These are phyloP conservation scores for Digitaria exilis DNA, from an alignment of 202 grass and related monocot genomes.

Conservation along the genomic window DNA sequence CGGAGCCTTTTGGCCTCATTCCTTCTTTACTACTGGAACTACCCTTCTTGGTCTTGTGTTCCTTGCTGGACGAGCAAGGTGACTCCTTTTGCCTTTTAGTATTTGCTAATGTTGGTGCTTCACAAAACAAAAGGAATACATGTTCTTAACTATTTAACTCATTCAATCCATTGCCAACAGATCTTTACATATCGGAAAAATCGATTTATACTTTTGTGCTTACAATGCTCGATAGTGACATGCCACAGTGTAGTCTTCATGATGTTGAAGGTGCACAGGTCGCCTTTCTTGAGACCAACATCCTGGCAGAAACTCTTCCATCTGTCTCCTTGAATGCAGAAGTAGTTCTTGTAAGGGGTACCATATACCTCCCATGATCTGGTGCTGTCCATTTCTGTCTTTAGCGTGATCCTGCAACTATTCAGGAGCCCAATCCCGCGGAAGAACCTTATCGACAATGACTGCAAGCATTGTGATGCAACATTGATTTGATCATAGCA, in stretches of 20 bases:
- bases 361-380: slow-evolving; percentile 42
- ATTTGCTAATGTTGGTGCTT: background rate
- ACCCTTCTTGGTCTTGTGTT: background rate
- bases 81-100: background rate
- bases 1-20: background rate
- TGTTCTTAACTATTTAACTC: background rate
- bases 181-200: background rate
- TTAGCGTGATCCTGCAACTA: slow-evolving; percentile 16
- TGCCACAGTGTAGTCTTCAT: background rate
- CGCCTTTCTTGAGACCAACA: slow-evolving; percentile 40
- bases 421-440: background rate
- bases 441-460: background rate
- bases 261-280: slow-evolving; percentile 52
- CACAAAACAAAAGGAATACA: background rate
- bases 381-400: background rate
- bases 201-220: background rate
- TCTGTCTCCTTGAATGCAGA: background rate
- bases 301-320: slow-evolving; percentile 46
- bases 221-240: background rate
- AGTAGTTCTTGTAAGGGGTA: no score
- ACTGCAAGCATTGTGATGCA: slow-evolving; percentile 10
- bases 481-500: background rate
- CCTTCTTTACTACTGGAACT: background rate
- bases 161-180: background rate
- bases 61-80: background rate